phyloP scores from a whole-genome alignment of 1,284 basidiomycete genomes.

The Austroboletus novae-zelandiae region DNA sequence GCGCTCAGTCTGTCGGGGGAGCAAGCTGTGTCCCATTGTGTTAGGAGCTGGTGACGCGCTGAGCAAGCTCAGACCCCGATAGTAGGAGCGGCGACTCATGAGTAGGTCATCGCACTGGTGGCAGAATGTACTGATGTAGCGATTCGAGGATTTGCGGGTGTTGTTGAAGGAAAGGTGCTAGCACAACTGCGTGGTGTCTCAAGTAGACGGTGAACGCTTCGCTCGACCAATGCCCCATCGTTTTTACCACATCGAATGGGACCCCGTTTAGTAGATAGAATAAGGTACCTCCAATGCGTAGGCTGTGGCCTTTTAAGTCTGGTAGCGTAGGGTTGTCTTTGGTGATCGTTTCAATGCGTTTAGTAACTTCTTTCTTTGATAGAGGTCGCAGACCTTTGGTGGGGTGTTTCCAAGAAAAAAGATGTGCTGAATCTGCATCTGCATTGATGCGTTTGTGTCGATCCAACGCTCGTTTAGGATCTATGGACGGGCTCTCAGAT shows the following conservation, averaged over 20 bases:
- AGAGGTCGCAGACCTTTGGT: not conserved
- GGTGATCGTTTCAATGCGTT: not conserved
- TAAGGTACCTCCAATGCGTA: conserved; percentile 2
- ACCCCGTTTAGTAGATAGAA: conserved; percentile 3
- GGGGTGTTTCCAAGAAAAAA: not conserved
- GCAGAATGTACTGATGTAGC: no score
- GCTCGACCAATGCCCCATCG: not conserved
- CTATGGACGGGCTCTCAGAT: not conserved
- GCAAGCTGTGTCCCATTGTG: no score
- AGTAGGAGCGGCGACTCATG: no score
- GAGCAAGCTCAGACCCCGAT: no score
- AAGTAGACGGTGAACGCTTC: not conserved
- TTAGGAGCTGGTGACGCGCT: no score
- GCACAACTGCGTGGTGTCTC: not conserved
- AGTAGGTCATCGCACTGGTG: no score
- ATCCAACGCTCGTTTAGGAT: not conserved
- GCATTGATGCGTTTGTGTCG: not conserved
- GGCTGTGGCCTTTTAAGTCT: conserved; percentile 8
- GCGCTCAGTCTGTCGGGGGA: no score
- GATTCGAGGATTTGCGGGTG: no score
- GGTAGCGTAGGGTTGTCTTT: no score
- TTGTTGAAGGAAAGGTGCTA: no score
- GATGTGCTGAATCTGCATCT: not conserved
- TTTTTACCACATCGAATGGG: no score
- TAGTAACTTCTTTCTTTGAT: not conserved